Evolutionary conservation across 2,329 filamentous ascomycete genomes (phyloP).

Genomic region (Aspergillus sojae): DNA sequence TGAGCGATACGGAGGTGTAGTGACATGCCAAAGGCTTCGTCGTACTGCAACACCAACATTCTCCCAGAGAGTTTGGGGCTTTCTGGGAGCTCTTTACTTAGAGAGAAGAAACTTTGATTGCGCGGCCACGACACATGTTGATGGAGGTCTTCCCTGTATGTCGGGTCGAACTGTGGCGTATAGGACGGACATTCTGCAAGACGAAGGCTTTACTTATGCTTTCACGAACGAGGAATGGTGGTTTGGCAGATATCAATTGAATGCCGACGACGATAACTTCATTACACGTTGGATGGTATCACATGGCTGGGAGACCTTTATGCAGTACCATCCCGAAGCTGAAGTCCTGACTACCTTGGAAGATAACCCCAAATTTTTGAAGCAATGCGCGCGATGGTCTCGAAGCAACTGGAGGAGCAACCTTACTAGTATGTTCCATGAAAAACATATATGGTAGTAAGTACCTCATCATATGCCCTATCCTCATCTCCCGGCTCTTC

Average conservation of each 20-base stretch:
- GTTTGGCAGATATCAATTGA: constrained; percentile 77
- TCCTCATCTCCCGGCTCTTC: background rate
- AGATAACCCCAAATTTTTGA: constrained; percentile 83
- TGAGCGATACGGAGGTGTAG: constrained; percentile 78
- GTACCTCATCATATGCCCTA: constrained; percentile 42
- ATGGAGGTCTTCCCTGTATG: constrained; percentile 95
- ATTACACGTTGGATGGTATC: constrained; percentile 94
- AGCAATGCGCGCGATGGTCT: constrained; percentile 92
- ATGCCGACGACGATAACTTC: constrained; percentile 98
- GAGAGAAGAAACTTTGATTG: constrained; percentile 96
- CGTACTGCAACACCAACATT: constrained; percentile 65
- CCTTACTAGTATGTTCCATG: constrained; percentile 82
- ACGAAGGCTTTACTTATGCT: constrained; percentile 79
- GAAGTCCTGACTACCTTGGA: constrained; percentile 93
- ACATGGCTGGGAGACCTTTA: constrained; percentile 89
- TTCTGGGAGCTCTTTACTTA: constrained; percentile 88
- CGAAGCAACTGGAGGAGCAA: constrained; percentile 98
- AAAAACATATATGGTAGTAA: constrained; percentile 85
- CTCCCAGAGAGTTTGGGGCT: constrained; percentile 74
- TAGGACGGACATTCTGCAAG: constrained; percentile 82
- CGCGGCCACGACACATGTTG: constrained; percentile 90
- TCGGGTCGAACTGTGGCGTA: constrained; percentile 93
- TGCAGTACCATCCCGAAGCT: constrained; percentile 90
- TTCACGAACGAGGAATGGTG: constrained; percentile 92
- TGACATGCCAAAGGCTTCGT: constrained; percentile 84